phyloP scores from a whole-genome alignment of 805 yeast species.

The Wickerhamiella australiensis region DNA sequence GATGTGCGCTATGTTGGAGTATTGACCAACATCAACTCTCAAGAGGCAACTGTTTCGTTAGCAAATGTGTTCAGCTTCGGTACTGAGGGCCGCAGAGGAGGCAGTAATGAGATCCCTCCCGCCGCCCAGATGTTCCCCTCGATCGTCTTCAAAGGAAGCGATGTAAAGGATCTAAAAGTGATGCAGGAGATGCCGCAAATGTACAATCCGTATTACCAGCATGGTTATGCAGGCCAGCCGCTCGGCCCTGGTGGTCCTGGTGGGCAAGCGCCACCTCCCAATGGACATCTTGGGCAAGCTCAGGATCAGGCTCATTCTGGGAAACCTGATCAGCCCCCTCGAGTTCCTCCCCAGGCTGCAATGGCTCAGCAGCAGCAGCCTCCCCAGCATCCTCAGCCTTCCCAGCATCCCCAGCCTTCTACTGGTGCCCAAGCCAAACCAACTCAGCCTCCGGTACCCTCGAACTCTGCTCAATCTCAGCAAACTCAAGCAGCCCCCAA shows the following conservation, averaged over 20 bases:
- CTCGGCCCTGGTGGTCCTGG: slow-evolving; percentile 1
- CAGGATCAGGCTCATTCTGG: not conserved
- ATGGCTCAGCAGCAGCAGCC: not conserved
- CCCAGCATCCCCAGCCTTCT: not conserved
- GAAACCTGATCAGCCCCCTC: too few relatives aligned
- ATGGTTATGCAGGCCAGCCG: too few relatives aligned
- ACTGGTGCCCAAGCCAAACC: not conserved
- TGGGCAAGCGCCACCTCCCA: not conserved
- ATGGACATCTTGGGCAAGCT: too few relatives aligned
- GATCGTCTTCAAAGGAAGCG: slow-evolving; percentile 81
- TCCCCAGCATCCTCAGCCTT: not conserved
- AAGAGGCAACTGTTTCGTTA: slow-evolving; percentile 78
- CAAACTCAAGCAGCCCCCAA: not conserved
- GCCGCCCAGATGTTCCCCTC: slow-evolving; percentile 56
- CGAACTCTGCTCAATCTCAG: slow-evolving; percentile 12
- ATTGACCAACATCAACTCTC: slow-evolving; percentile 79
- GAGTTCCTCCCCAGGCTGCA: not conserved
- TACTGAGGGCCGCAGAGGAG: slow-evolving; percentile 76
- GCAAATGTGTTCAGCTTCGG: slow-evolving; percentile 73
- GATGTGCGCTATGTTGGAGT: slow-evolving; percentile 80
- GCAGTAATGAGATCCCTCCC: slow-evolving; percentile 58
- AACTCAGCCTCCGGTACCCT: not conserved
- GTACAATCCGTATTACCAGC: not conserved
- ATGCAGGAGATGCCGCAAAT: slow-evolving; percentile 36
- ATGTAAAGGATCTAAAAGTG: slow-evolving; percentile 79